Evolutionary conservation across 2,329 filamentous ascomycete species (phyloP).

Genomic region (Hypoxylon sp.): DNA sequence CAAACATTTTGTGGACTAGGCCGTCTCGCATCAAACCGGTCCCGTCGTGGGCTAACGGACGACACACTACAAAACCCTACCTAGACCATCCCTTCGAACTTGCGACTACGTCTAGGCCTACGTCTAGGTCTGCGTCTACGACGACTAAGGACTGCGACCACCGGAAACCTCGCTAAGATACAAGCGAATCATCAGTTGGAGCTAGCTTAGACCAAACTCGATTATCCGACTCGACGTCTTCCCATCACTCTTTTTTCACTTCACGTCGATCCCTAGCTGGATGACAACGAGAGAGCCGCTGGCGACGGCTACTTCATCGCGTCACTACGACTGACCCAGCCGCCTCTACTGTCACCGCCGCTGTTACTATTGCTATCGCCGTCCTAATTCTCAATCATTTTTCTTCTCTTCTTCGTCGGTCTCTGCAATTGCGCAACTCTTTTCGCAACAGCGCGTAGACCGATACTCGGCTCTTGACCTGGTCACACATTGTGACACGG

Average conservation of each 20-base stretch:
- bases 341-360: background rate
- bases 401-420: background rate
- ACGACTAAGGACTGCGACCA: background rate
- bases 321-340: background rate
- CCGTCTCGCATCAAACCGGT: background rate
- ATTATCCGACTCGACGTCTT: constrained; percentile 14
- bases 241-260: constrained; percentile 20
- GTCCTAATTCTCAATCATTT: constrained; percentile 1
- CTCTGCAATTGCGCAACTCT: constrained; percentile 8
- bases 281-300: constrained; percentile 30
- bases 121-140: background rate
- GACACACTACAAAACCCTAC: no score
- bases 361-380: background rate
- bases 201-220: constrained; percentile 20
- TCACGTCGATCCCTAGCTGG: constrained; percentile 7
- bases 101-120: background rate
- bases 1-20: background rate
- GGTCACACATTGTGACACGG: constrained; percentile 14
- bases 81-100: no score
- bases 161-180: background rate
- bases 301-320: constrained; percentile 26
- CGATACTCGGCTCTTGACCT: constrained; percentile 10
- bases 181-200: constrained; percentile 17
- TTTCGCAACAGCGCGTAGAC: background rate
- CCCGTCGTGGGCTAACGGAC: constrained; percentile 19